Base-by-base conservation (phyloP, 805 yeast species). In the Starmerella floricola region DNA sequence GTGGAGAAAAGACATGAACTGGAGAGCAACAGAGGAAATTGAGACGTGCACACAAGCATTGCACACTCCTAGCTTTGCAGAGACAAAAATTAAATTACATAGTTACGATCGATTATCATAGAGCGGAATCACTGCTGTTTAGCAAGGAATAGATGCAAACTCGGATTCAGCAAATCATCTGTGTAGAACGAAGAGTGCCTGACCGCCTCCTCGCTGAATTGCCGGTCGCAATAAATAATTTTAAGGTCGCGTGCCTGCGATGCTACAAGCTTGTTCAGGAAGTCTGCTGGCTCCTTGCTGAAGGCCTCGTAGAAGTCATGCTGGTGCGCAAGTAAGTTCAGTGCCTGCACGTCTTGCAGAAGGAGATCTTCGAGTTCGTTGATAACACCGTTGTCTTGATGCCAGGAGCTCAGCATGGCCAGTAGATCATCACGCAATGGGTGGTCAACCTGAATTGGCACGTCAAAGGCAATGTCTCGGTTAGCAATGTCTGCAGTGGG, bases 221-320 rank as follows among this genome's bases (percentile, higher is more conserved):
- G 88, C 53, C 82, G 91, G 54, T 91, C 97, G 50, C 94, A 86
- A 46, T 85, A 73, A 49, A 91, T 68, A 12, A 88, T 81, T 62
- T 81, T 86, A 55, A 91, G 69, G 36, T 88, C 82, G 46, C 85
- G 83, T 13, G 85, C 69, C 60, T 91, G 94, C 34, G 85, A 78
- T 34, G 77, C 79, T 47, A 78, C 67, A 73, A 94, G 82, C 39
- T 74, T 70, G 42, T 78, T 68, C 51, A 91, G 63, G 53, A 85
- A 83, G 19, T 69, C 69, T 3, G 77, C 79, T 0, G 98, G 97
- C 55, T 87, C 76, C 35, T 78, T 70, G 31, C 82, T 68, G 46
- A 91, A 66, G 48, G 77, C 76, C 27, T 74, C 64, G 62, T 81
- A 88, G 62, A 91, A 91, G 44, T 76, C 79, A 47, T 82, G 79